Conservation (phyloP, 2,329 filamentous ascomycete species). For the Aspergillus luchuensis region DNA sequence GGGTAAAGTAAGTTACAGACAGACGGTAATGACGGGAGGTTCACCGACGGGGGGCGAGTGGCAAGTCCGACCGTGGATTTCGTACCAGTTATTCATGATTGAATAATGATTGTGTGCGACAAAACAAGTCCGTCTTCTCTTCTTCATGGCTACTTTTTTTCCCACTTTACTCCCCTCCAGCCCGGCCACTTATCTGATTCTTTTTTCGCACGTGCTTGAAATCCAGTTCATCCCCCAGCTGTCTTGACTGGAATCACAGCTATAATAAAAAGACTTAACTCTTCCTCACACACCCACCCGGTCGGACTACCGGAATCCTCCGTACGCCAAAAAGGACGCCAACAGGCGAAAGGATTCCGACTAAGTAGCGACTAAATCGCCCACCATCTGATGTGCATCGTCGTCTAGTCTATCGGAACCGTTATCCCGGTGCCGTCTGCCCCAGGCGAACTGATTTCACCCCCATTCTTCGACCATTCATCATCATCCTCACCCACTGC, state of each 20-base stretch:
- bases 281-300: neutral
- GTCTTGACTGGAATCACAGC: neutral
- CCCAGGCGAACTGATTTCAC: constrained; percentile 24
- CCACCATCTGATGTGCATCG: constrained; percentile 14
- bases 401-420: constrained; percentile 25
- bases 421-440: constrained; percentile 25
- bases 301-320: neutral
- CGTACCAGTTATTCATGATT: constrained; percentile 4
- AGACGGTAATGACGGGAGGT: constrained; percentile 17
- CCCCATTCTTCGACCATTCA: constrained; percentile 10
- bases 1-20: constrained; percentile 21
- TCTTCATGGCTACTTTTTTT: neutral
- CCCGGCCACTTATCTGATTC: constrained; percentile 19
- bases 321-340: neutral
- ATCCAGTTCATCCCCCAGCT: neutral
- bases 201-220: neutral
- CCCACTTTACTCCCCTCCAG: neutral
- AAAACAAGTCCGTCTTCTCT: neutral
- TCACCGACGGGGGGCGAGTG: constrained; percentile 8
- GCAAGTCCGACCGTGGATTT: constrained; percentile 9
- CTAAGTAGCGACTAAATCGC: neutral
- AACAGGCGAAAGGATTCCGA: constrained; percentile 5
- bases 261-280: neutral
- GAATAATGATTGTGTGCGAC: constrained; percentile 6
- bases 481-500: constrained; percentile 9